Percentiles rank a stretch among this genome's conserved stretches.
These are phyloP conservation scores for Globisporangium alternatum DNA, from an alignment of 352 stramenopile species.

Conservation along the genomic window DNA sequence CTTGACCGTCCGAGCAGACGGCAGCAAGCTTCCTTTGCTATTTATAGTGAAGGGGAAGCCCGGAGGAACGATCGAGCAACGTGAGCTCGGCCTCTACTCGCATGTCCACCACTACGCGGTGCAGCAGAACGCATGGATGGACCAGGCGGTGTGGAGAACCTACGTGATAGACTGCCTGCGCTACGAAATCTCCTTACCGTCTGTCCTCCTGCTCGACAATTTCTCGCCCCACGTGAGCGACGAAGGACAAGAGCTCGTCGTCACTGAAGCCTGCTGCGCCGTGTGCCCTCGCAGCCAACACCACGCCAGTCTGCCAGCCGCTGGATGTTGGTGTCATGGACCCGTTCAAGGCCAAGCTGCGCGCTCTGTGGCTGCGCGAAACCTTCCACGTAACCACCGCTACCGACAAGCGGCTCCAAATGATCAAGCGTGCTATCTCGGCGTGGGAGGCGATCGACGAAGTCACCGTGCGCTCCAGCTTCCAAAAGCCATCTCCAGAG, in stretches of 20 bases:
- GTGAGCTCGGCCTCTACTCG: slow-evolving; percentile 18
- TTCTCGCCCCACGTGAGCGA: not conserved
- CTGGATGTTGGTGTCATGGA: no score
- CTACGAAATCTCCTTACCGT: slow-evolving; percentile 2
- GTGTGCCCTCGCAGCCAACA: no score
- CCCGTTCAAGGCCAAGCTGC: no score
- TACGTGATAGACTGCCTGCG: slow-evolving; percentile 14
- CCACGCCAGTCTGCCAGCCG: no score
- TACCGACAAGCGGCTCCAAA: no score
- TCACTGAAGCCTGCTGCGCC: no score
- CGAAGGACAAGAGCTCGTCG: no score
- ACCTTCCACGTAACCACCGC: no score
- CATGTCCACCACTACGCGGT: slow-evolving; percentile 17
- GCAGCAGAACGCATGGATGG: slow-evolving; percentile 28
- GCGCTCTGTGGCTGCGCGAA: no score
- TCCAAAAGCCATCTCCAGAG: not conserved
- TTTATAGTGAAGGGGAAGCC: slow-evolving; percentile 20
- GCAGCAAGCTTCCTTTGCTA: slow-evolving; percentile 22
- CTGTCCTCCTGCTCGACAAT: slow-evolving; percentile 22
- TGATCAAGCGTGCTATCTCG: no score
- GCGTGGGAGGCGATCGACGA: not conserved
- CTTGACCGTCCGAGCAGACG: slow-evolving; percentile 18
- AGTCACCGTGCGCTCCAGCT: not conserved
- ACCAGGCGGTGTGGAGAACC: slow-evolving; percentile 2
- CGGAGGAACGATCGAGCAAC: slow-evolving; percentile 15